Base-by-base conservation (phyloP, 2,329 filamentous ascomycete genomes). In the Xylariomycetidae sp. region DNA sequence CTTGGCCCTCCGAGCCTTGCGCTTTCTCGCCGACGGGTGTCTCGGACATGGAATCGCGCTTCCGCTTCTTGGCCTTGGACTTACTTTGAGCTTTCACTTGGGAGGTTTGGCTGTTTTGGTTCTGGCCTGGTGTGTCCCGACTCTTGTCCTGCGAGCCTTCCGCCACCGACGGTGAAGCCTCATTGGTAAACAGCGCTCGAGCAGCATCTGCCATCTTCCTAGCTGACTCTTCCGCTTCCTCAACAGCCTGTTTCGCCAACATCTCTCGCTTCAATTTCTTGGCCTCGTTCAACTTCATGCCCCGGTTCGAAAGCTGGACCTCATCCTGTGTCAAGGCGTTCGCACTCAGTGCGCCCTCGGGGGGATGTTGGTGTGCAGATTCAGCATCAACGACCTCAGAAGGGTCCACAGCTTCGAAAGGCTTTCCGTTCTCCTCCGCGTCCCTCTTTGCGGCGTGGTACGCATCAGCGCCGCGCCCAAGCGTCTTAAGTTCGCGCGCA, bases 231-330 rank as follows among this genome's bases (percentile, higher is more conserved):
- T 75, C 72, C 12, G 76, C 76, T 49, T 80, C 76, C 41, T 79
- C 74, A 2, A 73, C 76, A 2, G 76, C 76, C 44, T 71, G 64
- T 44, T 75, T 75, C 10, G 73, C 75, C 43, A 79, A 59, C 5
- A 75, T 73, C 55, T 85, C 78, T 34, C 76, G 67, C 60, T 85
- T 85, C 9, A 82, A 61, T 53, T 83, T 85, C 59, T 85, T 87
- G 3, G 84, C 79, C 47, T 85, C 82, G 51, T 87, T 87, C 16
- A 87, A 66, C 50, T 84, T 82, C 77, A 87, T 84, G 7, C 83
- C 82, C 32, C 82, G 72, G 55, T 86, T 83, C 51, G 77, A 78
- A 10, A 79, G 67, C 33, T 75, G 74, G 20, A 76, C 70, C 43
- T 85, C 79, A 20, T 82, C 76, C 10, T 65, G 65, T 19, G 68